Evolutionary conservation across 2,329 filamentous ascomycete genomes (phyloP).

Genomic region (Sordariomycetes sp.): DNA sequence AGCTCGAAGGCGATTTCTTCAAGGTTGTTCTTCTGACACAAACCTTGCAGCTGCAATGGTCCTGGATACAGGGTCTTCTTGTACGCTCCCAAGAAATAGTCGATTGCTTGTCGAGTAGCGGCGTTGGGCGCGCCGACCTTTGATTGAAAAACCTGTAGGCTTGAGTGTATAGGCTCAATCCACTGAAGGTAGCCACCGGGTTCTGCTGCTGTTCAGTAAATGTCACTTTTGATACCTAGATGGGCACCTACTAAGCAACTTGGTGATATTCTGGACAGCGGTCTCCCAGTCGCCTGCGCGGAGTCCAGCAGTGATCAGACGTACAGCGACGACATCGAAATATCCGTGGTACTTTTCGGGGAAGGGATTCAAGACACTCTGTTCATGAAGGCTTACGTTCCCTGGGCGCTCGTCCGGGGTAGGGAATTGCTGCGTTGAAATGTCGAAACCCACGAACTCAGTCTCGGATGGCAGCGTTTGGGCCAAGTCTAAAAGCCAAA

Average conservation of each 20-base stretch:
- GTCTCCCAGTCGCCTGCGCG: not conserved
- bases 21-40: not conserved
- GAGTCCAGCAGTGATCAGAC: not conserved
- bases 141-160: slow-evolving; percentile 21
- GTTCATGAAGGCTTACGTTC: not conserved
- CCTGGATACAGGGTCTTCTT: slow-evolving; percentile 1
- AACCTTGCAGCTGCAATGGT: not conserved
- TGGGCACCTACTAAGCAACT: not conserved
- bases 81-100: slow-evolving; percentile 28
- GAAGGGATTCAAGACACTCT: not conserved
- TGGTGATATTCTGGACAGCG: not conserved
- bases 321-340: not conserved
- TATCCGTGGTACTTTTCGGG: not conserved
- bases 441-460: slow-evolving; percentile 9
- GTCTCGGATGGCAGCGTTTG: slow-evolving; percentile 4
- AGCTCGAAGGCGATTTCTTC: not conserved
- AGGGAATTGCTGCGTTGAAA: slow-evolving; percentile 1
- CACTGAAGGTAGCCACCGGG: slow-evolving; percentile 1
- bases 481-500: slow-evolving; percentile 12
- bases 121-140: slow-evolving; percentile 78
- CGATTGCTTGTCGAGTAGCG: slow-evolving; percentile 71
- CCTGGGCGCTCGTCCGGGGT: not conserved
- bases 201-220: not conserved
- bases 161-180: slow-evolving; percentile 1
- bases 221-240: not conserved